These are phyloP conservation scores for Crithidia brevicula DNA, from an alignment of 208 protist species.

Conservation along the genomic window DNA sequence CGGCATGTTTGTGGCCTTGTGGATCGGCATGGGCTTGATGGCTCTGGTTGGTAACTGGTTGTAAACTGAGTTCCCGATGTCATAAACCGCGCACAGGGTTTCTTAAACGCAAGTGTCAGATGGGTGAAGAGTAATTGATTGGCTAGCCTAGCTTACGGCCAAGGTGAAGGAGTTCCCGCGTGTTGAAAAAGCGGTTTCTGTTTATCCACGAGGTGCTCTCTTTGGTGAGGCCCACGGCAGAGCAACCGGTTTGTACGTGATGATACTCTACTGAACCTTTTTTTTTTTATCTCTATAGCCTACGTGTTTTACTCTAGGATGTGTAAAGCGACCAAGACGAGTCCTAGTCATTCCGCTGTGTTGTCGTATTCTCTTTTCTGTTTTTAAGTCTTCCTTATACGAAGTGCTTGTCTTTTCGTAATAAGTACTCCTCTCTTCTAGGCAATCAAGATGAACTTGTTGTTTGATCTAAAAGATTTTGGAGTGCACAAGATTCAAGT, in stretches of 20 bases:
- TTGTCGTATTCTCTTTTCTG: background rate
- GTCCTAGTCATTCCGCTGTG: too few species aligned
- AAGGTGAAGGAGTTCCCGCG: too few species aligned
- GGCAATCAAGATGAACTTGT: background rate
- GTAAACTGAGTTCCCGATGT: too few species aligned
- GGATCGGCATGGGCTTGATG: constrained; percentile 56
- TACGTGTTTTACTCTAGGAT: background rate
- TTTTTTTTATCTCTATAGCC: background rate
- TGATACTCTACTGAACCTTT: background rate
- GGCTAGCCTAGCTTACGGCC: too few species aligned
- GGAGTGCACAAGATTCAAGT: background rate
- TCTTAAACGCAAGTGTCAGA: too few species aligned
- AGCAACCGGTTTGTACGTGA: too few species aligned
- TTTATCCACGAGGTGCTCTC: too few species aligned
- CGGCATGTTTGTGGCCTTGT: constrained; percentile 37
- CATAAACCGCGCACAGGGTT: background rate
- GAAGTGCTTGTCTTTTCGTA: background rate
- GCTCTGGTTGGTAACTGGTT: constrained; percentile 54
- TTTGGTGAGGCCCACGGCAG: too few species aligned
- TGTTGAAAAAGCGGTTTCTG: too few species aligned
- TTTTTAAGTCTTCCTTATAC: constrained; percentile 23
- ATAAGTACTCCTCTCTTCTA: background rate
- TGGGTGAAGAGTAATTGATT: too few species aligned
- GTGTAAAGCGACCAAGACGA: too few species aligned
- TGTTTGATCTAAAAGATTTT: background rate